Evolutionary conservation across 2,329 filamentous ascomycete species (phyloP), one percentile per base, ranked within the genome.

Genomic region (Xylaria polymorpha): DNA sequence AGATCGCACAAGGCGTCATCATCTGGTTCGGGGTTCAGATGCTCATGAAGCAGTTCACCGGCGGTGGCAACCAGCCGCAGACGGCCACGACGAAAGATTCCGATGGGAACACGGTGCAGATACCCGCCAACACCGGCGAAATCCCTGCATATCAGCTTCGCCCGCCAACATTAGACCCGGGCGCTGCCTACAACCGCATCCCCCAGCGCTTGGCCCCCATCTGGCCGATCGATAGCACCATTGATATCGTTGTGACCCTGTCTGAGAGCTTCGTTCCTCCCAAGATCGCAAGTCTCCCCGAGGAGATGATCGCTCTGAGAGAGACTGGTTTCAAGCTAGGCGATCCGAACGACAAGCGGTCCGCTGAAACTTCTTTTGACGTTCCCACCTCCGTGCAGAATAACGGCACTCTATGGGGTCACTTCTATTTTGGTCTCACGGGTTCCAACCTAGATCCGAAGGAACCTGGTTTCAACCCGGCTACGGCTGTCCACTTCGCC

Each of bases 391-490:
- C 88, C 50, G 94, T 97, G 0, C 94, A 98, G 84, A 87, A 94
- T 74, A 98, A 98, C 79, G 94, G 93, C 41, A 98, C 95, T 0
- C 87, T 99, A 10, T 98, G 93, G 90, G 95, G 93, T 2, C 96
- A 99, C 80, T 97, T 98, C 81, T 97, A 94, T 76, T 84, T 98
- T 69, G 93, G 90, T 12, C 88, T 97, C 72, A 83, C 90, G 10
- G 95, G 94, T 62, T 88, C 88, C 68, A 85, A 88, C 65, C 83
- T 97, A 39, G 95, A 98, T 76, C 95, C 95, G 2, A 86, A 86
- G 10, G 86, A 88, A 65, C 84, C 89, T 0, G 86, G 85, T 67
- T 99, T 93, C 79, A 92, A 97, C 78, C 83, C 89, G 0, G 86
- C 87, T 9, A 91, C 88, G 69, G 94, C 96, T 2, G 94, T 94